phyloP scores from a whole-genome alignment of 1,284 basidiomycete species.

The Irpex lacteus region DNA sequence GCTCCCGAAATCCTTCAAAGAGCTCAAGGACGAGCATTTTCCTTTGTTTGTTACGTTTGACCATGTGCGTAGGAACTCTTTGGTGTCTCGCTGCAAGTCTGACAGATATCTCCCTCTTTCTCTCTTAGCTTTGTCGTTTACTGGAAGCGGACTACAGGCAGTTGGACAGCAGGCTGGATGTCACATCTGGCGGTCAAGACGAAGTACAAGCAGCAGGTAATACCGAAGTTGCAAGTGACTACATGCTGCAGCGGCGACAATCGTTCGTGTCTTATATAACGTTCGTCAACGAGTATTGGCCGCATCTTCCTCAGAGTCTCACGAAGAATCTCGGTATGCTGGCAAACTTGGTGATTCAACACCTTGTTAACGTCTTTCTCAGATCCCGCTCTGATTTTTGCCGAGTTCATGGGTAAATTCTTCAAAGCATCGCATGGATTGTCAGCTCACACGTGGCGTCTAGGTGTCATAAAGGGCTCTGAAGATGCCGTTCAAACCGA shows the following conservation, averaged over 20 bases:
- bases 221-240: conserved; percentile 23
- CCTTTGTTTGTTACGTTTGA: conserved; percentile 71
- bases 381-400: conserved; percentile 66
- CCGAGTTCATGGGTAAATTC: conserved; percentile 60
- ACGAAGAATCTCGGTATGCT: conserved; percentile 54
- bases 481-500: conserved; percentile 41
- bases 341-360: neutral
- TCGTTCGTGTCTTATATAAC: conserved; percentile 45
- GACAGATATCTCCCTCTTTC: neutral
- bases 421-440: neutral
- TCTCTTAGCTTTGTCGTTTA: conserved; percentile 39
- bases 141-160: conserved; percentile 38
- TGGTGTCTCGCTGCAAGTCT: neutral
- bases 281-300: conserved; percentile 61
- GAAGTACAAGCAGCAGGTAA: neutral
- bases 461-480: conserved; percentile 69
- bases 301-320: conserved; percentile 52
- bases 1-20: conserved; percentile 56
- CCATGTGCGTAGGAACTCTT: conserved; percentile 36
- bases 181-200: conserved; percentile 23
- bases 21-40: conserved; percentile 59
- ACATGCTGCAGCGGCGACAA: conserved; percentile 23
- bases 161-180: neutral
- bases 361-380: neutral
- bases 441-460: neutral